These are phyloP conservation scores for Arabidopsis lyrata DNA, from an alignment of 441 rosid genomes.

Conservation along the genomic window DNA sequence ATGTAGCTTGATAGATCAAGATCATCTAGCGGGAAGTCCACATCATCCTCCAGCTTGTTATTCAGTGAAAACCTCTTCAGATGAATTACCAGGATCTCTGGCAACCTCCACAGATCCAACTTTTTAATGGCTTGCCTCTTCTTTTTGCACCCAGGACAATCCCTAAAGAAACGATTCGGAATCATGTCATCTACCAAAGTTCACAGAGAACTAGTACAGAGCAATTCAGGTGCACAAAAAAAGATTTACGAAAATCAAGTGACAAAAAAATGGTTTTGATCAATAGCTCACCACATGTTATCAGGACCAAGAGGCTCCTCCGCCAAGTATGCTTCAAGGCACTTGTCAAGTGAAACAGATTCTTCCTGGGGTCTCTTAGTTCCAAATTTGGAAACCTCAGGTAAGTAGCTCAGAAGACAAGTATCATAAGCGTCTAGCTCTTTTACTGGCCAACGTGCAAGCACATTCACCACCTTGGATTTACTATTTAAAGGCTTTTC, in stretches of 20 bases:
- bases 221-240: conserved; percentile 12
- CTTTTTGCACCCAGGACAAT: conserved; percentile 79
- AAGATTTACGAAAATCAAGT: no score
- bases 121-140: conserved; percentile 80
- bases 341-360: conserved; percentile 68
- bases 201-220: conserved; percentile 18
- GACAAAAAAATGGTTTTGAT: no score
- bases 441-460: conserved; percentile 70
- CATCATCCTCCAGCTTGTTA: conserved; percentile 80
- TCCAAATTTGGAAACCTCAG: conserved; percentile 64
- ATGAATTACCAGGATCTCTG: conserved; percentile 79
- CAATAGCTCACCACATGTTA: conserved; percentile 93
- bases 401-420: conserved; percentile 57
- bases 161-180: conserved; percentile 60
- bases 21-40: conserved; percentile 74
- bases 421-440: conserved; percentile 58
- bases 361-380: conserved; percentile 71
- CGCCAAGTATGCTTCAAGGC: conserved; percentile 81
- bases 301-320: conserved; percentile 93
- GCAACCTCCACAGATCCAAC: conserved; percentile 85
- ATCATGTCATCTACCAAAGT: conserved; percentile 37
- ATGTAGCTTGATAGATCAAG: conserved; percentile 71
- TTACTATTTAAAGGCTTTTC: conserved; percentile 57
- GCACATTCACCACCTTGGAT: conserved; percentile 56
- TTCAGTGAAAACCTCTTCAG: conserved; percentile 81